Base-by-base conservation (phyloP, 495 filamentous ascomycete genomes). In the Cenococcum geophilum region DNA sequence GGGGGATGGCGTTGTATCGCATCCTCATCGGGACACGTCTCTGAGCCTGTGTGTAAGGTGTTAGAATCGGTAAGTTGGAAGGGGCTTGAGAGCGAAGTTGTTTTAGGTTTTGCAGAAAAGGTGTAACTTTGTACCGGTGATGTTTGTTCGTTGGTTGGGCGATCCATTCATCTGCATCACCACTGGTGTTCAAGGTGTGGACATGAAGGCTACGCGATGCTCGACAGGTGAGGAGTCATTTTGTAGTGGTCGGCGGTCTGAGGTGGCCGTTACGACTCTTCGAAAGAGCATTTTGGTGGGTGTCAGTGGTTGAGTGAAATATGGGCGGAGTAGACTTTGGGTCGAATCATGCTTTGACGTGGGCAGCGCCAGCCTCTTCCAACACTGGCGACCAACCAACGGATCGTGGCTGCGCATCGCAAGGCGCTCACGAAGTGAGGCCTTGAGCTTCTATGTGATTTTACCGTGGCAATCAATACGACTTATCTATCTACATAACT, bases 1-100 rank as follows among this genome's bases (percentile, higher is more conserved):
- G 21, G 2, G 62, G 61, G 36, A 59, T 53, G 23, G 51, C 23
- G 55, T 62, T 68, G 56, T 58, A 62, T 40, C 66, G 66, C 66
- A 65, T 68, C 27, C 49, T 58, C 59, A 56, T 34, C 34, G 37
- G 62, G 5, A 23, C 47, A 45, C 34, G 54, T 27, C n/a, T 4
- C 12, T 57, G 36, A 27, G 9, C 22, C 40, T 45, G 18, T 18
- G 40, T 61, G 52, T 60, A 57, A 36, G 57, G 56, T 48, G 58
- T 20, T 42, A 53, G 58, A 47, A 35, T 23, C 14, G 25, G 3
- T 6, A 52, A 25, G 4, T 23, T 32, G 21, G 8, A 25, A 16
- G 14, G 25, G 49, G 9, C 16, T 16, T 23, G 14, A 27, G 23
- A 52, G 22, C 23, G 25, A 32, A 8, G 20, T 25, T 52, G 6